phyloP scores from a whole-genome alignment of 305 asterid species.

The Fraxinus velutina region DNA sequence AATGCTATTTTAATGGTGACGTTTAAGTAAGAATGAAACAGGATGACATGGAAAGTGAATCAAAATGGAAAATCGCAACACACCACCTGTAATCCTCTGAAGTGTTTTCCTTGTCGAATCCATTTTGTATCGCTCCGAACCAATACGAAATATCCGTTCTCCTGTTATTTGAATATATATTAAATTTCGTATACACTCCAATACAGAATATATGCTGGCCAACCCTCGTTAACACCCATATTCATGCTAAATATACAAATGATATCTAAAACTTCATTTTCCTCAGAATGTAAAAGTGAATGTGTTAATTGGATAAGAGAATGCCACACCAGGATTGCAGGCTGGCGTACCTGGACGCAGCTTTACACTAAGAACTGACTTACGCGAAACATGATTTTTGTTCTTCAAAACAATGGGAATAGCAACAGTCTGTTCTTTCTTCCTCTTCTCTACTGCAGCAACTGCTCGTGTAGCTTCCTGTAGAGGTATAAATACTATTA shows the following conservation, averaged over 20 bases:
- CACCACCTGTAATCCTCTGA: constrained; percentile 76
- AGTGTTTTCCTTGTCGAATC: constrained; percentile 80
- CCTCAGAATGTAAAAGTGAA: constrained; percentile 23
- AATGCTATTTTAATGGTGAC: not conserved
- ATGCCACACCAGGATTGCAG: constrained; percentile 82
- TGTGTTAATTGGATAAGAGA: constrained; percentile 17
- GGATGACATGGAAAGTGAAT: constrained; percentile 17
- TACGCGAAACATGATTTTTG: constrained; percentile 72
- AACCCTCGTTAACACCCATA: constrained; percentile 13
- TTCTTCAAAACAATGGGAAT: constrained; percentile 43
- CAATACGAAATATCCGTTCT: constrained; percentile 82
- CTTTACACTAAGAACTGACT: constrained; percentile 70
- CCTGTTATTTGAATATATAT: constrained; percentile 49
- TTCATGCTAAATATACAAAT: not conserved
- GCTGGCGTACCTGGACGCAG: constrained; percentile 70
- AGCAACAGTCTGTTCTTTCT: constrained; percentile 52
- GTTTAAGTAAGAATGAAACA: constrained; percentile 1
- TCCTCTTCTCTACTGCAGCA: constrained; percentile 67
- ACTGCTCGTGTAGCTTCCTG: constrained; percentile 83
- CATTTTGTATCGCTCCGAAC: constrained; percentile 91
- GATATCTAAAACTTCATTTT: constrained; percentile 11
- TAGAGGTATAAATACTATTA: constrained; percentile 23
- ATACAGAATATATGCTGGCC: constrained; percentile 18
- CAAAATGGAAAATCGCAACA: constrained; percentile 26
- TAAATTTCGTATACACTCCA: constrained; percentile 22